These are phyloP conservation scores for Colletotrichum gigasporum DNA, from an alignment of 2,329 filamentous ascomycete species.

Conservation along the genomic window DNA sequence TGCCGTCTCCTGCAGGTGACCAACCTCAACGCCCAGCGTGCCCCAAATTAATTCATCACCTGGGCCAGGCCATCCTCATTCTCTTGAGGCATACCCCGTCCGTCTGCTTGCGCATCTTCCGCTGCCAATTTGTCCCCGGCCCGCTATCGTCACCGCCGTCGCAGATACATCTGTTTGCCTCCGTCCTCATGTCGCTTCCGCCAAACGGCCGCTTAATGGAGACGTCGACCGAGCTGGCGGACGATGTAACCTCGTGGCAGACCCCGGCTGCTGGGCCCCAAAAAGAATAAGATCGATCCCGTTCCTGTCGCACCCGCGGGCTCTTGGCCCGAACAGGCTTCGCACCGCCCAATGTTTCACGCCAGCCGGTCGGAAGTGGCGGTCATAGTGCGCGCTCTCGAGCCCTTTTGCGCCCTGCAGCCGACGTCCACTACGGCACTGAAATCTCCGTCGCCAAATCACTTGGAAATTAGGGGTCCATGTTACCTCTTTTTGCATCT, in stretches of 20 bases:
- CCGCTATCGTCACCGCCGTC: slow-evolving; percentile 25
- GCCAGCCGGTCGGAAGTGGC: slow-evolving; percentile 1
- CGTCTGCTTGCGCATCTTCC: slow-evolving; percentile 1
- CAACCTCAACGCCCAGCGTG: not conserved
- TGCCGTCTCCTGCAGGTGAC: not conserved
- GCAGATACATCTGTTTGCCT: slow-evolving; percentile 18
- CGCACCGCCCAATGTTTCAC: not conserved
- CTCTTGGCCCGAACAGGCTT: not conserved
- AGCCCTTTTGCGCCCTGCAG: not conserved
- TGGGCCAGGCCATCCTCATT: not conserved
- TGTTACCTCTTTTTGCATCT: too few species aligned
- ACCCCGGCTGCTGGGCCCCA: not conserved
- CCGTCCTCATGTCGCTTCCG: slow-evolving; percentile 25
- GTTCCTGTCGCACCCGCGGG: not conserved
- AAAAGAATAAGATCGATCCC: not conserved
- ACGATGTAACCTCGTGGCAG: not conserved
- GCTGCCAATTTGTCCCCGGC: slow-evolving; percentile 16
- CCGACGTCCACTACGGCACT: not conserved
- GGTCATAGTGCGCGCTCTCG: slow-evolving; percentile 2
- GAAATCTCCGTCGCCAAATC: slow-evolving; percentile 3
- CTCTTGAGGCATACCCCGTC: not conserved
- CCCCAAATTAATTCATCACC: not conserved
- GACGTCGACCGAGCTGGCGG: not conserved
- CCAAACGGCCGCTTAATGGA: not conserved
- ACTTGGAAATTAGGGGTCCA: slow-evolving; percentile 10